Conservation (phyloP, 352 stramenopile genomes). For the Thalassiosira hispida region DNA sequence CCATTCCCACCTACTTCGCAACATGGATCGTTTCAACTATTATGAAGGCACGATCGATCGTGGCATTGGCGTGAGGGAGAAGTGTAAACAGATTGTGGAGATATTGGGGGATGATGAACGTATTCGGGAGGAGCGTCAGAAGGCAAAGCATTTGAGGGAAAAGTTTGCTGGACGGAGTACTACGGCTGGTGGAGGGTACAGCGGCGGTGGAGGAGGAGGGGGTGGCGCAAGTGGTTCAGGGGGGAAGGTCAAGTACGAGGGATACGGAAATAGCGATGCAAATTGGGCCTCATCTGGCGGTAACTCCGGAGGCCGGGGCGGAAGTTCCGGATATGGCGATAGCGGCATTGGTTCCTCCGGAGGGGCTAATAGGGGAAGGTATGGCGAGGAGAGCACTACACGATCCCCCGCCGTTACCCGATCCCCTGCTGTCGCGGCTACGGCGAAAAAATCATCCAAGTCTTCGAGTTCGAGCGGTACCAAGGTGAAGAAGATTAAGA, state of each 20-base stretch:
- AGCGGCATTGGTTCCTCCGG: conserved; percentile 42
- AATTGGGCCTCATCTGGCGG: conserved; percentile 34
- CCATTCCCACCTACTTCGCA: conserved; percentile 88
- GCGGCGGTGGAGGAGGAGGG: conserved; percentile 27
- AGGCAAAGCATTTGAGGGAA: conserved; percentile 82
- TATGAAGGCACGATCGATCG: conserved; percentile 89
- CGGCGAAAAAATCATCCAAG: conserved; percentile 60
- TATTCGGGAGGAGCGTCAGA: conserved; percentile 87
- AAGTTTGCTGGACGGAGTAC: conserved; percentile 73
- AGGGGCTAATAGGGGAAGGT: conserved; percentile 53
- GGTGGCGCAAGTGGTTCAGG: conserved; percentile 27
- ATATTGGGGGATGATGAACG: conserved; percentile 85
- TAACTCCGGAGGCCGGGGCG: conserved; percentile 25
- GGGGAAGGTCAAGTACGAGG: conserved; percentile 47
- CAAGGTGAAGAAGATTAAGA: conserved; percentile 80
- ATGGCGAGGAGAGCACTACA: conserved; percentile 54
- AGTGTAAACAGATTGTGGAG: conserved; percentile 86
- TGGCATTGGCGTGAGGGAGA: conserved; percentile 86
- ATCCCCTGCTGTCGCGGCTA: conserved; percentile 15
- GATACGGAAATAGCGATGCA: conserved; percentile 53
- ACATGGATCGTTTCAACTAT: conserved; percentile 88
- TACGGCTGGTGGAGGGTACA: conserved; percentile 5
- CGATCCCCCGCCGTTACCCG: not conserved
- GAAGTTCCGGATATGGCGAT: conserved; percentile 63
- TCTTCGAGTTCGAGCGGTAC: conserved; percentile 10